These are phyloP conservation scores for Magnaporthiopsis rhizophila DNA, from an alignment of 2,329 filamentous ascomycete species.

Conservation along the genomic window DNA sequence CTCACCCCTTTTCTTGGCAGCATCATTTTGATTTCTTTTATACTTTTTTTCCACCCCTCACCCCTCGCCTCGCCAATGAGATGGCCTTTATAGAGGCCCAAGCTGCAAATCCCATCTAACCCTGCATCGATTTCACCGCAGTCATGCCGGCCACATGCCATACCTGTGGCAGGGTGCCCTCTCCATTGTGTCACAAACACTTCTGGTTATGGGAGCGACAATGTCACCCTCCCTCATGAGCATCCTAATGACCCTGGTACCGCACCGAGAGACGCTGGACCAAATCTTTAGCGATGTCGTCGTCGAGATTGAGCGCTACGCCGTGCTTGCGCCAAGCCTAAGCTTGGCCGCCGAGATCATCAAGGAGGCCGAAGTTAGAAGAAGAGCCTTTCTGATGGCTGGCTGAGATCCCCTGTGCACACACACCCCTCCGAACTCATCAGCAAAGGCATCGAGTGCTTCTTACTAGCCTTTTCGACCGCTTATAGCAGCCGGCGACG, in stretches of 20 bases:
- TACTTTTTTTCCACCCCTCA: background rate
- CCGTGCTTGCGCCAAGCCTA: constrained; percentile 67
- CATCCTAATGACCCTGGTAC: constrained; percentile 51
- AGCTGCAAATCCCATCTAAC: constrained; percentile 15
- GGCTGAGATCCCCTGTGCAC: background rate
- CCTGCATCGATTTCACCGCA: constrained; percentile 27
- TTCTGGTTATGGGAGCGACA: constrained; percentile 77
- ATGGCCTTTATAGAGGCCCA: background rate
- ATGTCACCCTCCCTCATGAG: constrained; percentile 66
- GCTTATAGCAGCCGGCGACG: background rate
- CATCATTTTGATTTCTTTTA: constrained; percentile 1
- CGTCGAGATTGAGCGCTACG: constrained; percentile 65
- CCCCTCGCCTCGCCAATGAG: background rate
- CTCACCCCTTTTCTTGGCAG: constrained; percentile 13
- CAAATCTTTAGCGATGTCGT: constrained; percentile 72
- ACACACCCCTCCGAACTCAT: background rate
- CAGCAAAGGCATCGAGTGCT: background rate
- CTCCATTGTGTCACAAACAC: constrained; percentile 73
- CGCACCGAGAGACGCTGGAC: constrained; percentile 56
- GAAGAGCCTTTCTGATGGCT: constrained; percentile 49
- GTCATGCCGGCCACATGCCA: constrained; percentile 74
- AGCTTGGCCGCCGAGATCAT: constrained; percentile 72
- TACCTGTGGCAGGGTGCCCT: constrained; percentile 82
- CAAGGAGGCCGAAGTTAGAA: constrained; percentile 66
- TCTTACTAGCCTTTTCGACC: background rate